Evolutionary conservation across 305 asterid genomes (phyloP).

Genomic region (Ilex paraguariensis): DNA sequence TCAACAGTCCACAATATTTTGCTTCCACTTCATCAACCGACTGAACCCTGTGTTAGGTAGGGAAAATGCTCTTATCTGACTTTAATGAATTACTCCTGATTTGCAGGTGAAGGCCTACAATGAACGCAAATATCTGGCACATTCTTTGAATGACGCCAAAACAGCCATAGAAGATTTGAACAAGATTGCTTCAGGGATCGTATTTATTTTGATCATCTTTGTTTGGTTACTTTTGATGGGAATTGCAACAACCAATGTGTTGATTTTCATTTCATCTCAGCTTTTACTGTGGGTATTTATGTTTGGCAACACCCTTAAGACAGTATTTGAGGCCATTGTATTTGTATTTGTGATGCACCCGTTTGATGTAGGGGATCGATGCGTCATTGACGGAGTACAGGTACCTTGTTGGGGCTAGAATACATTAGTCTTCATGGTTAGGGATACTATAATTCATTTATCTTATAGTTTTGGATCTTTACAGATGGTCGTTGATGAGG

Average conservation of each 20-base stretch:
- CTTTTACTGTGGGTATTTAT: constrained; percentile 45
- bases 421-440: too few relatives aligned
- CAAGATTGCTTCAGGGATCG: constrained; percentile 43
- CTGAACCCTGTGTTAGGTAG: too few relatives aligned
- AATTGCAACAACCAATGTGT: constrained; percentile 47
- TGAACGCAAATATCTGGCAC: constrained; percentile 58
- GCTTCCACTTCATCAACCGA: too few relatives aligned
- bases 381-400: constrained; percentile 64
- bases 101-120: constrained; percentile 50
- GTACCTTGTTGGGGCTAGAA: constrained; percentile 18
- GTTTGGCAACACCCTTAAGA: constrained; percentile 52
- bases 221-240: constrained; percentile 68
- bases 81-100: neutral
- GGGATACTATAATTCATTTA: too few relatives aligned
- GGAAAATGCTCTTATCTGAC: too few relatives aligned
- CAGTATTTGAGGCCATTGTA: constrained; percentile 57
- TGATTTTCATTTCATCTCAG: constrained; percentile 60
- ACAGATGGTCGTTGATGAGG: constrained; percentile 72
- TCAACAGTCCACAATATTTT: too few relatives aligned
- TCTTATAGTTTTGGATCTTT: neutral
- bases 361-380: constrained; percentile 73
- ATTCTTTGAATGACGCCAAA: constrained; percentile 55
- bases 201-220: constrained; percentile 37
- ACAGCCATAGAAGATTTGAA: constrained; percentile 68
- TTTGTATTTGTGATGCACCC: constrained; percentile 70